These are phyloP conservation scores for Talaromyces sp. DNA, from an alignment of 2,329 filamentous ascomycete genomes.

Conservation along the genomic window DNA sequence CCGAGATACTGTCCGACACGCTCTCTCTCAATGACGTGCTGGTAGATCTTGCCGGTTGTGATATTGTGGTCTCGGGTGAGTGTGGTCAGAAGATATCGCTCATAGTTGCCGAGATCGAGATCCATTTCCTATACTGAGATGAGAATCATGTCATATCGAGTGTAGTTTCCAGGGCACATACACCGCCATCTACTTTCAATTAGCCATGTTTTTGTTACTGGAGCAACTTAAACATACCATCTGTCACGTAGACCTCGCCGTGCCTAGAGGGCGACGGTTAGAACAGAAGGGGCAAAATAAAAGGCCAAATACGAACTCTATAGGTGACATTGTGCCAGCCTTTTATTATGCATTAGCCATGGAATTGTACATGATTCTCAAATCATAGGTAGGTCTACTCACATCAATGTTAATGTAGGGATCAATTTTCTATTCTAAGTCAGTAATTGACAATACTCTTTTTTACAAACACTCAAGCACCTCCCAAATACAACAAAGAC, in stretches of 20 bases:
- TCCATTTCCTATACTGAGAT: slow-evolving; percentile 69
- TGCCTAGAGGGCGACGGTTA: slow-evolving; percentile 52
- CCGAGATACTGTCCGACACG: slow-evolving; percentile 15
- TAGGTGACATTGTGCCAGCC: slow-evolving; percentile 16
- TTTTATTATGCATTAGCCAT: slow-evolving; percentile 42
- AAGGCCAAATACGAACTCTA: slow-evolving; percentile 4
- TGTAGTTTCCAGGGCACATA: slow-evolving; percentile 37
- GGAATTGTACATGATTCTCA: slow-evolving; percentile 48
- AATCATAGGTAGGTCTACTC: slow-evolving; percentile 46
- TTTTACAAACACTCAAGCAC: too few relatives aligned
- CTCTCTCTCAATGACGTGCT: slow-evolving; percentile 71
- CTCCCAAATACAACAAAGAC: neutral
- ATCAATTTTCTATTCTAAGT: slow-evolving; percentile 60
- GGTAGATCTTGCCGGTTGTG: slow-evolving; percentile 95
- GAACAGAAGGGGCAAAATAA: neutral
- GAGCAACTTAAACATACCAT: slow-evolving; percentile 1
- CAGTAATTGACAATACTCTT: slow-evolving; percentile 4
- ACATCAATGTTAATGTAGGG: slow-evolving; percentile 74
- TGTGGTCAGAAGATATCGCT: slow-evolving; percentile 75
- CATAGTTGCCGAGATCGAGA: slow-evolving; percentile 72
- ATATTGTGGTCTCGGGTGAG: slow-evolving; percentile 89
- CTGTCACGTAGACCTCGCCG: slow-evolving; percentile 76
- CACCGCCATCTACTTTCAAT: neutral
- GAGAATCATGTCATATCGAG: neutral
- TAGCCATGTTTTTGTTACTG: neutral